Percentiles rank a stretch among this genome's conserved stretches.
Conservation (phyloP, 139 green algal genomes). For the Haematococcus lacustris region DNA sequence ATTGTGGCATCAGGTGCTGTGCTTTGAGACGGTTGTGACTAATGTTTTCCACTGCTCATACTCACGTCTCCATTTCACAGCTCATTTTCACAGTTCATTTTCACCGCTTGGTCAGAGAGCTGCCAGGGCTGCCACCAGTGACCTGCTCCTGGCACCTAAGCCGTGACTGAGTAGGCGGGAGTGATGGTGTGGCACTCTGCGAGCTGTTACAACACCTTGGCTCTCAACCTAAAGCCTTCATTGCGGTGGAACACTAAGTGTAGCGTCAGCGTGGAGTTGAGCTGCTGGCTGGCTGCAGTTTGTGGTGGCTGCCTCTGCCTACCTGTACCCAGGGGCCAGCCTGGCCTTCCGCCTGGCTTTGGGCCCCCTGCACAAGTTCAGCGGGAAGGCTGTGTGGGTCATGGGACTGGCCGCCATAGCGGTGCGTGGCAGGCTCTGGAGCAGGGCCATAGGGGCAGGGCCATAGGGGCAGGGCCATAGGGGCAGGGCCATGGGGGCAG, state of each 20-base stretch:
- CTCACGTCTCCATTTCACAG: neutral
- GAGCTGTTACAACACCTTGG: no score
- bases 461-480: no score
- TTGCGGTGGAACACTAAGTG: no score
- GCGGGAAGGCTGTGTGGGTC: conserved; percentile 21
- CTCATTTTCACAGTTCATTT: neutral
- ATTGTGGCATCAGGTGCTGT: neutral
- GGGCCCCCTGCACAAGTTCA: conserved; percentile 27
- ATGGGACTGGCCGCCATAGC: conserved; percentile 29
- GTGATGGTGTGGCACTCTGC: neutral
- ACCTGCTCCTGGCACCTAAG: neutral
- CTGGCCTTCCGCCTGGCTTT: conserved; percentile 17
- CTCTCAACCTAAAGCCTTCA: no score
- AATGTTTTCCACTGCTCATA: neutral
- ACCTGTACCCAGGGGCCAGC: conserved; percentile 17
- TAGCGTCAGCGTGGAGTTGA: neutral
- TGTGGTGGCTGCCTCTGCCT: conserved; percentile 7
- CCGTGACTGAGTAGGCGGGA: neutral
- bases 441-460: no score
- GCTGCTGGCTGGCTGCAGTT: conserved; percentile 5
- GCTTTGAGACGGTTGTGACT: neutral
- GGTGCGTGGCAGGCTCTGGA: conserved; percentile 4
- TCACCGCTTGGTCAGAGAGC: neutral
- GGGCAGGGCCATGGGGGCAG: no score
- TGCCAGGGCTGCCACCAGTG: neutral